Evolutionary conservation across 2,329 filamentous ascomycete species (phyloP).

Genomic region (Helminthosporium solani): DNA sequence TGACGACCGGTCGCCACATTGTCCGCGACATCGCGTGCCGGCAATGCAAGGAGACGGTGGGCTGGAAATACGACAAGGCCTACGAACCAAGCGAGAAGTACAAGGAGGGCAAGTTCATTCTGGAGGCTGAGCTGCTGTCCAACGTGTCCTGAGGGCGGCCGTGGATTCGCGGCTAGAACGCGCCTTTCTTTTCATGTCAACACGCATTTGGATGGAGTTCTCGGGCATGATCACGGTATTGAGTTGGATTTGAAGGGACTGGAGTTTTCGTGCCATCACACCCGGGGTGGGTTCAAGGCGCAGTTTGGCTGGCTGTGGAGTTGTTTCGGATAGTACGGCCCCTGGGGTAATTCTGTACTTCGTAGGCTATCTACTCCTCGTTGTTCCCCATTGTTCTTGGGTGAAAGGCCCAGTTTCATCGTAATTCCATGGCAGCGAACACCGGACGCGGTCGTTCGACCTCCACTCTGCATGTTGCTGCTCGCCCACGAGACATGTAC

Average conservation of each 20-base stretch:
- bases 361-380: too few species aligned
- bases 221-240: conserved; percentile 6
- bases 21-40: conserved; percentile 91
- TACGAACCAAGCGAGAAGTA: conserved; percentile 93
- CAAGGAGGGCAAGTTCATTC: conserved; percentile 97
- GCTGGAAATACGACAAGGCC: conserved; percentile 99
- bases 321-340: conserved; percentile 5
- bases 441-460: conserved; percentile 1
- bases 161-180: not conserved
- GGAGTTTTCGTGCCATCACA: conserved; percentile 4
- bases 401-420: not conserved
- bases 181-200: conserved; percentile 4
- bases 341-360: conserved; percentile 1
- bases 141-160: conserved; percentile 58
- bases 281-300: conserved; percentile 5
- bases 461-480: conserved; percentile 2
- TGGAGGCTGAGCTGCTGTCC: conserved; percentile 87
- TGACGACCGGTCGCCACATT: conserved; percentile 94
- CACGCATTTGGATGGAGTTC: conserved; percentile 31
- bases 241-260: conserved; percentile 9
- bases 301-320: conserved; percentile 2
- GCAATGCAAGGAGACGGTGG: conserved; percentile 88
- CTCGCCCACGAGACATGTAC: conserved; percentile 5
- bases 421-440: conserved; percentile 8
- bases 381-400: too few species aligned